A percentile compares a stretch with the other conserved stretches of the same genome.
These are phyloP conservation scores for Triticum aestivum DNA, from an alignment of 176 grass and related monocot genomes.

Conservation along the genomic window IWGSC_CS_RefSeq_v2.1 NC_057802.1:502730386-502730885, in stretches of 20 bases:
- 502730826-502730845: too few species aligned
- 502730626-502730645: not conserved
- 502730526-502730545: not conserved
- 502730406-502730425: not conserved
- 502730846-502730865: too few species aligned
- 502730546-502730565: conserved; percentile 38
- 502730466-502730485: not conserved
- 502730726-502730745: too few species aligned
- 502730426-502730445: not conserved
- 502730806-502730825: too few species aligned
- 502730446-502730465: not conserved
- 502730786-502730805: too few species aligned
- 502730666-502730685: not conserved
- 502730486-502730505: not conserved
- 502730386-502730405: not conserved
- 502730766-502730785: too few species aligned
- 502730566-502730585: not conserved
- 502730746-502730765: too few species aligned
- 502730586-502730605: not conserved
- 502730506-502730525: not conserved
- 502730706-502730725: too few species aligned
- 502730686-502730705: too few species aligned
- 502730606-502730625: not conserved
- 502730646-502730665: not conserved
- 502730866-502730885: too few species aligned